Percentiles rank a stretch among this genome's conserved stretches.
Conservation (phyloP, 805 yeast species). For the Wickerhamomyces subpelliculosus region DNA sequence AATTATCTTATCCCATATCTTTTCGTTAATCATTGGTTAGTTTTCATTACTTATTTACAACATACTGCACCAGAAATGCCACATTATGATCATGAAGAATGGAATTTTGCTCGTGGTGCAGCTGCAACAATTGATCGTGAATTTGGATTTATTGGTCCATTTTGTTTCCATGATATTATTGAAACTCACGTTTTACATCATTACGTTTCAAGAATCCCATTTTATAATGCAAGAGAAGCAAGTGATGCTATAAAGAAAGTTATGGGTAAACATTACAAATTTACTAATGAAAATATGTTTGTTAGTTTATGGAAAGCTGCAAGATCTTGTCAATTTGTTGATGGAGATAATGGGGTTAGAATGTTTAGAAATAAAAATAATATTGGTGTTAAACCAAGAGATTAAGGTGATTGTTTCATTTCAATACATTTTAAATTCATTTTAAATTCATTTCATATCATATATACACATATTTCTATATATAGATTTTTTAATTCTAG, state of each 20-base stretch:
- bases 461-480: no score
- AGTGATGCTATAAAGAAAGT: slow-evolving; percentile 42
- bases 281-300: slow-evolving; percentile 52
- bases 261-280: slow-evolving; percentile 44
- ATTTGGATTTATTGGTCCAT: slow-evolving; percentile 51
- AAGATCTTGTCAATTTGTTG: slow-evolving; percentile 67
- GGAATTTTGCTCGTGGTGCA: slow-evolving; percentile 64
- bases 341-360: slow-evolving; percentile 57
- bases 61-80: slow-evolving; percentile 57
- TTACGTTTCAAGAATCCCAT: slow-evolving; percentile 48
- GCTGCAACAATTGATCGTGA: slow-evolving; percentile 60
- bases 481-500: no score
- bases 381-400: slow-evolving; percentile 29
- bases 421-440: no score
- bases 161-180: slow-evolving; percentile 50
- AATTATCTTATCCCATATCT: slow-evolving; percentile 54
- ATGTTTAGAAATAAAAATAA: slow-evolving; percentile 58
- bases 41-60: slow-evolving; percentile 54
- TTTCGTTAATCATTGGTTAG: slow-evolving; percentile 61
- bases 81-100: slow-evolving; percentile 48
- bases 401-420: background rate
- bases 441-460: no score
- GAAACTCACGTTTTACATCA: slow-evolving; percentile 55
- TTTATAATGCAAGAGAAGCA: slow-evolving; percentile 49
- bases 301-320: slow-evolving; percentile 46